phyloP scores from a whole-genome alignment of 2,329 filamentous ascomycete genomes.

The Fusarium beomiforme region DNA sequence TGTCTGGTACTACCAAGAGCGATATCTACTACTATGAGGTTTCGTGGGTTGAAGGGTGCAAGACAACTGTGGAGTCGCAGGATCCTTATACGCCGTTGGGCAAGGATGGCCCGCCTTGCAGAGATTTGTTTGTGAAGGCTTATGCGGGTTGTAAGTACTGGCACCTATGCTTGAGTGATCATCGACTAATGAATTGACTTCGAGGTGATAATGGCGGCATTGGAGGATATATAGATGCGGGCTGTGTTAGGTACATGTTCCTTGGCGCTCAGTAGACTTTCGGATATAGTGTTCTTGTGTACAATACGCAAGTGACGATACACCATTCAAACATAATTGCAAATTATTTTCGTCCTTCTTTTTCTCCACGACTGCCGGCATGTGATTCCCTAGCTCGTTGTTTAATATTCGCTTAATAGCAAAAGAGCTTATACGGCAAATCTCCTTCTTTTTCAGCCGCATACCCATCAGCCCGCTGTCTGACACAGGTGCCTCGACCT shows the following conservation, averaged over 20 bases:
- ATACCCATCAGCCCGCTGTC: too few species aligned
- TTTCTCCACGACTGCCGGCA: too few species aligned
- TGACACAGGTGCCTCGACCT: too few species aligned
- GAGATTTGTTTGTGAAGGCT: background rate
- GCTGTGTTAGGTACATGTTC: background rate
- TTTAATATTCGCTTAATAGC: too few species aligned
- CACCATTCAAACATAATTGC: too few species aligned
- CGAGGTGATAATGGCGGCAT: background rate
- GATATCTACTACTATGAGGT: background rate
- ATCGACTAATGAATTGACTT: fast-evolving
- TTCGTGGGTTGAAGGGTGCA: background rate
- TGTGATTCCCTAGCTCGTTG: too few species aligned
- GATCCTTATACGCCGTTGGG: background rate
- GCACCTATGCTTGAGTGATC: fast-evolving
- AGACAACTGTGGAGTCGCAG: background rate
- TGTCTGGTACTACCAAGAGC: background rate
- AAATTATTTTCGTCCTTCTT: background rate
- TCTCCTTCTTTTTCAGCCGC: too few species aligned
- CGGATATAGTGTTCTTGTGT: fast-evolving
- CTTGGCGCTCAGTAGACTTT: background rate
- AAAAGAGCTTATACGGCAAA: too few species aligned
- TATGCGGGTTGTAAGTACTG: background rate
- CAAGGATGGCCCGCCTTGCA: background rate
- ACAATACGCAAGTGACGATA: too few species aligned
- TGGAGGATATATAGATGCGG: background rate